Evolutionary conservation across 129 eudicot species (phyloP).

Genomic region (Lactuca sativa): DNA sequence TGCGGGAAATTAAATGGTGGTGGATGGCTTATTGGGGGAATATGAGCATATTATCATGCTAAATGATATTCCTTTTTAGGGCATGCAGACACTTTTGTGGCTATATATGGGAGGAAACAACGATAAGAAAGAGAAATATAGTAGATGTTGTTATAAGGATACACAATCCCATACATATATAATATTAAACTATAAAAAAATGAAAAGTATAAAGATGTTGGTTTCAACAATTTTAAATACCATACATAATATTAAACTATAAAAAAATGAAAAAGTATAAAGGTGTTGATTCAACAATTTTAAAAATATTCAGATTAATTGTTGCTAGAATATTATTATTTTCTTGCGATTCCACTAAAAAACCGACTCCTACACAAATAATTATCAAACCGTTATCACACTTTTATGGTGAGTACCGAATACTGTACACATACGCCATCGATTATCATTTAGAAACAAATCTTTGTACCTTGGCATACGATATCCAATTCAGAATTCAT

Average conservation of each 20-base stretch:
- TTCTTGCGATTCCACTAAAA: neutral
- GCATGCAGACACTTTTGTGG: conserved; percentile 31
- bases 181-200: conserved; percentile 3
- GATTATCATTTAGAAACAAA: neutral
- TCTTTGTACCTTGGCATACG: neutral
- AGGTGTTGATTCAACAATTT: neutral
- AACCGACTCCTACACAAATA: neutral
- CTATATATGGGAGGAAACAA: conserved; percentile 42
- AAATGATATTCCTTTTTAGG: conserved; percentile 46
- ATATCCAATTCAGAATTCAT: neutral
- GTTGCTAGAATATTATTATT: neutral
- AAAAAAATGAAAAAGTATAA: neutral
- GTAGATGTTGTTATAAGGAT: neutral
- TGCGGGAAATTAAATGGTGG: conserved; percentile 1
- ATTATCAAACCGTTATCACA: neutral
- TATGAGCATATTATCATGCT: conserved; percentile 31
- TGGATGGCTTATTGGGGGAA: conserved; percentile 18
- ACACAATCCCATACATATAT: neutral
- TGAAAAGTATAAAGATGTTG: neutral
- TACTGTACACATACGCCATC: no score
- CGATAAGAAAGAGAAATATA: conserved; percentile 17
- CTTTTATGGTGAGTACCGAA: neutral
- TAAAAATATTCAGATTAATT: neutral
- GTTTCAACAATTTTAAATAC: neutral
- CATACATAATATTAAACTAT: conserved; percentile 3